Base-by-base conservation (phyloP, 75 land plant species). In the Larix kaempferi region DNA sequence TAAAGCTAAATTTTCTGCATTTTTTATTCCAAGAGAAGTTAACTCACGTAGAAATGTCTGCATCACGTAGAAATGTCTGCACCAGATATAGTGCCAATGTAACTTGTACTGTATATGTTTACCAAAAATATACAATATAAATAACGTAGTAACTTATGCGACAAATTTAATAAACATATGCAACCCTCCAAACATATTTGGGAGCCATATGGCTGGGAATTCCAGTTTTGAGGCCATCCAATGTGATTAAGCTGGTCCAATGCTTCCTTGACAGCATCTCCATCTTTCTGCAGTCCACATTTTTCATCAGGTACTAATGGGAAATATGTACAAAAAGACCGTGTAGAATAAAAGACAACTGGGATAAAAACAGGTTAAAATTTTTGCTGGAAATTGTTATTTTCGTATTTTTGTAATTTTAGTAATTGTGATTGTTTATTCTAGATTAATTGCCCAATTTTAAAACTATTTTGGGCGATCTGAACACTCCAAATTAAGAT, bases 161-260 rank as follows among this genome's bases (percentile, higher is more conserved):
- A 33, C 1, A 33, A 17, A 65, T 76, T 10, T 44, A 74, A 57
- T 16, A 55, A 57, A 6, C 75, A 74, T 57, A 11, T 27, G 25
- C 21, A 69, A 21, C 3, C 1, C 54, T n/a, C 3, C 2, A 41
- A 69, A 22, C 73, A 75, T 16, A 61, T 15, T 19, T 16, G 73
- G 10, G 27, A 75, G 13, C 76, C n/a, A 29, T 17, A 64, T 25
- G 98, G 90, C 59, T 87, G 91, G 71, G 98, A 94, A 74, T 92
- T 89, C 99, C 99, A 96, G 81, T 84, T 81, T 78, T 86, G 89
- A 8, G 98, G 93, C 90, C 91, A 87, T 59, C 99, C 99, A 77
- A 78, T 27, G 80, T 91, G 84, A 25, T 77, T 80, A 55, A 96
- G 84, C 85, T 88, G 91, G 79, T 90, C 91, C 74, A 96, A 88